Evolutionary conservation across 2,329 filamentous ascomycete species (phyloP).

Genomic region (Hirsutella thompsonii): DNA sequence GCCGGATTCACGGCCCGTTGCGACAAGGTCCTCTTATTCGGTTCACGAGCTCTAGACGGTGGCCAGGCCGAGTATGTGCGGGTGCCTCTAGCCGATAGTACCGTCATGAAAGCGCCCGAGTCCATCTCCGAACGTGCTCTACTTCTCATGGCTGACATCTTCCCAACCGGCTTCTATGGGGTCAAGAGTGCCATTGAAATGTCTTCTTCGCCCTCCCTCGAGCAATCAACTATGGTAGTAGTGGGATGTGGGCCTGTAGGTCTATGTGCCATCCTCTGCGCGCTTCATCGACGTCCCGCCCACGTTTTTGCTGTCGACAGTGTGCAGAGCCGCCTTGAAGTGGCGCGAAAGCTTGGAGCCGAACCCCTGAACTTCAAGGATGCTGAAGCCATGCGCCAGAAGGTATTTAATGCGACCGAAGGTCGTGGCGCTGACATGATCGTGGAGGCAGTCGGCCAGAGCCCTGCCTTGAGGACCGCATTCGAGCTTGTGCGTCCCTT

Average conservation of each 20-base stretch:
- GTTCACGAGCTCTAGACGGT: conserved; percentile 55
- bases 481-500: conserved; percentile 62
- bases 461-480: conserved; percentile 54
- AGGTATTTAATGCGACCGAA: conserved; percentile 62
- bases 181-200: conserved; percentile 64
- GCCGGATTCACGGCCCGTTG: conserved; percentile 68
- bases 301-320: conserved; percentile 70
- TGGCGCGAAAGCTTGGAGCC: conserved; percentile 63
- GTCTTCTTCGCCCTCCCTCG: conserved; percentile 24
- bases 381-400: conserved; percentile 48
- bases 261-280: conserved; percentile 69
- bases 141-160: conserved; percentile 87
- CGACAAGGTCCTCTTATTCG: conserved; percentile 56
- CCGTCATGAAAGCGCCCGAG: conserved; percentile 57
- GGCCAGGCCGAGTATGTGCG: conserved; percentile 75
- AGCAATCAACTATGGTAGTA: conserved; percentile 56
- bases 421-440: conserved; percentile 78
- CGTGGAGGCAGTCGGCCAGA: conserved; percentile 64
- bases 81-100: conserved; percentile 69
- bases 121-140: conserved; percentile 60
- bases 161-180: conserved; percentile 77
- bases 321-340: conserved; percentile 58
- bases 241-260: conserved; percentile 81
- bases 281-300: conserved; percentile 62
- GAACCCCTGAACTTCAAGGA: conserved; percentile 72